Evolutionary conservation across 192 early-diverging fungal genomes (phyloP).

Genomic region (Rhizophagus prolifer): DNA sequence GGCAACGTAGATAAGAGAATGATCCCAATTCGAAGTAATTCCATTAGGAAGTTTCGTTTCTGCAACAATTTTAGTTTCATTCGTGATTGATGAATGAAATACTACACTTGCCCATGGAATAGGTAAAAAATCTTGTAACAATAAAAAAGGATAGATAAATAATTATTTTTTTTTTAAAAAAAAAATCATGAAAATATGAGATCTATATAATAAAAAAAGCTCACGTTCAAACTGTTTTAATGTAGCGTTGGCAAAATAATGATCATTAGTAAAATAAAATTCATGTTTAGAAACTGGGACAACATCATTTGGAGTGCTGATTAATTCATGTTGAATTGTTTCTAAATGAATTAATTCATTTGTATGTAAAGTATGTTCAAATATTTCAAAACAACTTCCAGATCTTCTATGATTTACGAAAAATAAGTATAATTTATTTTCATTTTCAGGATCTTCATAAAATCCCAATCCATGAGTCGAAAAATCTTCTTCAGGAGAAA

Average conservation of each 20-base stretch:
- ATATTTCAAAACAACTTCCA: constrained; percentile 54
- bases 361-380: constrained; percentile 48
- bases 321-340: constrained; percentile 52
- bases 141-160: neutral
- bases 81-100: constrained; percentile 14
- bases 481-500: constrained; percentile 31
- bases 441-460: constrained; percentile 43
- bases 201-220: neutral
- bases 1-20: constrained; percentile 3
- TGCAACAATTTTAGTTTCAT: neutral
- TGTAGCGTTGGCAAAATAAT: constrained; percentile 27
- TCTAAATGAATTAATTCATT: constrained; percentile 43
- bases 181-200: neutral
- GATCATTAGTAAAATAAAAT: constrained; percentile 63
- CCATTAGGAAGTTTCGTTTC: constrained; percentile 11
- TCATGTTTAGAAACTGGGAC: constrained; percentile 49
- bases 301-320: constrained; percentile 58
- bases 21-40: constrained; percentile 14
- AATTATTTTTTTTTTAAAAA: neutral
- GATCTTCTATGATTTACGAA: constrained; percentile 58
- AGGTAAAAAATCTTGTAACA: neutral
- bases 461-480: constrained; percentile 57
- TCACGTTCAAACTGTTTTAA: constrained; percentile 45
- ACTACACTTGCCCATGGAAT: neutral
- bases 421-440: constrained; percentile 51